A percentile compares a stretch with the other conserved stretches of the same genome.
phyloP scores from a whole-genome alignment of 192 early-diverging fungal species.

The Dissophora globulifera region DNA sequence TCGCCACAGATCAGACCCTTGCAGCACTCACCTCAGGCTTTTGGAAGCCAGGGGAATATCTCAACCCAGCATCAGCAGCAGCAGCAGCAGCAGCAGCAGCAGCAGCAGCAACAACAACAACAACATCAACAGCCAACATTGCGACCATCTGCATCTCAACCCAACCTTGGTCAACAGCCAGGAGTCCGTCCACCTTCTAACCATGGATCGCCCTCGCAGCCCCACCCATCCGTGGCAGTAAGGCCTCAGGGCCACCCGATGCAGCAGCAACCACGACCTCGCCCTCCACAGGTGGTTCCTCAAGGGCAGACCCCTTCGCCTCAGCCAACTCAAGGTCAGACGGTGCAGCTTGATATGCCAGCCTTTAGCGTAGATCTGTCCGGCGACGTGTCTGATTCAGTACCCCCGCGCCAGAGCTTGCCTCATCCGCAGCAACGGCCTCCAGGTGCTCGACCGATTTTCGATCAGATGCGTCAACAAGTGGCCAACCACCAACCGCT shows the following conservation, averaged over 20 bases:
- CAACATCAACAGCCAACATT: conserved; percentile 12
- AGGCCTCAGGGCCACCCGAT: conserved; percentile 16
- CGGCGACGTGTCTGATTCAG: no score
- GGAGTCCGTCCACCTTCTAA: conserved; percentile 14
- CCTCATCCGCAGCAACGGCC: conserved; percentile 17
- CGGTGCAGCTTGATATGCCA: conserved; percentile 9
- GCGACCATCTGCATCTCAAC: conserved; percentile 26
- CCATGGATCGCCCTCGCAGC: conserved; percentile 26
- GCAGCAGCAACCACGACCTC: conserved; percentile 39
- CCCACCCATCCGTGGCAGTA: conserved; percentile 12
- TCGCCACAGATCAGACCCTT: conserved; percentile 44
- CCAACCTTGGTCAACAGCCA: conserved; percentile 26
- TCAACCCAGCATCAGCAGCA: conserved; percentile 12
- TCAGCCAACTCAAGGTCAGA: conserved; percentile 3
- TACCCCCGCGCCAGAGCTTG: no score
- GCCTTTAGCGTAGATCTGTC: no score
- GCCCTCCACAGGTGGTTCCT: conserved; percentile 25
- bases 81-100: conserved; percentile 6
- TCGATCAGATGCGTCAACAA: conserved; percentile 49
- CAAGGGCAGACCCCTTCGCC: conserved; percentile 13
- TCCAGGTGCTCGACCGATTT: conserved; percentile 31
- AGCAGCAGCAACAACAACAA: conserved; percentile 6
- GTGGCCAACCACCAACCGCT: not conserved
- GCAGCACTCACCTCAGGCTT: conserved; percentile 14
- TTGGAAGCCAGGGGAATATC: conserved; percentile 6